Evolutionary conservation across 1,284 basidiomycete species (phyloP), one percentile per base, ranked within the genome.

Genomic region (Cutaneotrichosporon cutaneum): DNA sequence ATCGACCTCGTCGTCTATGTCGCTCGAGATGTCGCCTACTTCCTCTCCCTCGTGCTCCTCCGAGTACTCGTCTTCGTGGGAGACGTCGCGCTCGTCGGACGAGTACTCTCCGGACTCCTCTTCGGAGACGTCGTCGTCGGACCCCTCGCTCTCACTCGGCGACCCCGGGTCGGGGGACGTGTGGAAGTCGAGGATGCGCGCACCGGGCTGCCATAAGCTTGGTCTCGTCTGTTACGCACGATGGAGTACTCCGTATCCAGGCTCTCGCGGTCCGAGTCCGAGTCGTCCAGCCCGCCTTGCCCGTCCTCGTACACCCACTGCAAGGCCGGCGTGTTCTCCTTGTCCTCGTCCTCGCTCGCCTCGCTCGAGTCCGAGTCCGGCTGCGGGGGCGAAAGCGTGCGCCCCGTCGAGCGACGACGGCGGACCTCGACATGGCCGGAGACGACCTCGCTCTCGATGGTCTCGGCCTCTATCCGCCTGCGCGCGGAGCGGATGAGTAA

Each of bases 401-500:
- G 64, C 0, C 57, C 35, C 8, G 54, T 59, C 27, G 69, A 72
- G 62, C 73, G 77, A 44, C 76, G 63, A 14, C 70, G 63, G 16
- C 65, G 56, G 8, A 64, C 63, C 48, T 72, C 69, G 6, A 74
- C 64, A 35, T 65, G 60, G 3, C 71, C 72, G 10, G 64, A 59
- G 36, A 70, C 69, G 26, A 77, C 71, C 21, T 75, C 75, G 13
- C 75, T 59, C 21, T 72, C 72, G 26, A n/a, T 10, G 6, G 48
- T 27, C 45, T 16, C 30, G 65, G 71, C 68, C 54, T 77, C 69
- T 74, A 74, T 75, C 5, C 69, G 71, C 61, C 76, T 77, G 18
- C 77, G 67, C 0, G 76, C 77, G 0, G 76, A 77, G 3, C 73
- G 70, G 7, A 78, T 66, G 5, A 80, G 67, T 2, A 79, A 65